Conservation (phyloP, 164 flowering plant genomes). For the Chimonanthus salicifolius region DNA sequence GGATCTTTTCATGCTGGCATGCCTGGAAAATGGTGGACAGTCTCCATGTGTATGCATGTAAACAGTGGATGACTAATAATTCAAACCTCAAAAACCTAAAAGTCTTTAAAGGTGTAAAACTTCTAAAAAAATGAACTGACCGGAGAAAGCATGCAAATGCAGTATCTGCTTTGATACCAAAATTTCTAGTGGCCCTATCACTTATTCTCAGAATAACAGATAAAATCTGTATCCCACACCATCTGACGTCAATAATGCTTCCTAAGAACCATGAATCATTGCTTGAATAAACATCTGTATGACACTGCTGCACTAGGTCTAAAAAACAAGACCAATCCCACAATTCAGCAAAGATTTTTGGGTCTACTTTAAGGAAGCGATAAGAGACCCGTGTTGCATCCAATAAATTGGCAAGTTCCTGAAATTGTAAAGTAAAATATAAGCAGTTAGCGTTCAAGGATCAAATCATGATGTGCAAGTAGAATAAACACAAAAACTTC, state of each 20-base stretch:
- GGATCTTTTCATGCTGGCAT: neutral
- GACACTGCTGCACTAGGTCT: conserved; percentile 35
- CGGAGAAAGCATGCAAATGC: conserved; percentile 51
- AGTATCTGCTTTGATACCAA: conserved; percentile 35
- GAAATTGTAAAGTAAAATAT: conserved; percentile 3
- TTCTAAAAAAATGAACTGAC: conserved; percentile 32
- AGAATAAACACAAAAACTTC: conserved; percentile 1
- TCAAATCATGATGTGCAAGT: conserved; percentile 1
- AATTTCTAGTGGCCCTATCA: conserved; percentile 31
- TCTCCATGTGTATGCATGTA: neutral
- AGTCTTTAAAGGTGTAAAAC: neutral
- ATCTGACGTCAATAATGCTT: conserved; percentile 48
- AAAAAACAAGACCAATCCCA: conserved; percentile 95
- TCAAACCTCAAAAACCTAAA: neutral
- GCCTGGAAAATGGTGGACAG: neutral
- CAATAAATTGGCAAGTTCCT: conserved; percentile 33
- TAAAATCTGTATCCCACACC: conserved; percentile 66
- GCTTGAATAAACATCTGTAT: conserved; percentile 11
- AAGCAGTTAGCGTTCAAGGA: neutral
- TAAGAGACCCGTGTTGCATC: conserved; percentile 47
- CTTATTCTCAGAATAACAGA: conserved; percentile 42
- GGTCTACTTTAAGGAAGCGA: conserved; percentile 54
- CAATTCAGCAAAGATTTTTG: conserved; percentile 47
- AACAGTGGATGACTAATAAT: neutral
- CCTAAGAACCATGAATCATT: conserved; percentile 8